Base-by-base conservation (phyloP, 148 eudicot species). In the Rhododendron ovatum region DNA sequence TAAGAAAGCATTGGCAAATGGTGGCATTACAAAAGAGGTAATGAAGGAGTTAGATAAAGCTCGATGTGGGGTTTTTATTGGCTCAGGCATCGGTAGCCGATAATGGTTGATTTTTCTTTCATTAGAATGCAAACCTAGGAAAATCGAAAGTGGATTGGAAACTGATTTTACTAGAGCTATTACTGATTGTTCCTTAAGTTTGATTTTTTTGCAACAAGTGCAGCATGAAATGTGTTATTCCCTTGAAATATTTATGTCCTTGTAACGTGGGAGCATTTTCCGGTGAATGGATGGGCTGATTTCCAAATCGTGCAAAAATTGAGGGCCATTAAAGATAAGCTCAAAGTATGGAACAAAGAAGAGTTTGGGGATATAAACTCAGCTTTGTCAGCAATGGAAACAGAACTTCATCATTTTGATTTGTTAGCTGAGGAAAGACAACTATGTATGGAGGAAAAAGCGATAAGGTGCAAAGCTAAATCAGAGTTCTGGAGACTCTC, bases 51-150 rank as follows among this genome's bases (percentile, higher is more conserved):
- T 96, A 82, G 89, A 96, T 86, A 95, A 95, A 91, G 51, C 93
- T 43, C 94, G 86, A 88, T 95, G 98, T 88, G 99, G 99, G 51
- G 98, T 96, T 84, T 86, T 96, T 81, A 95, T 96, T 90, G 97
- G 99, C 73, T 95, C 99, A 82, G 97, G 95, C 79, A 93, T 96
- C 96, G 99, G 99, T 82, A 98, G 99, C 81, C 92, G 98, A 98
- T 96, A 89, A 50, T 18, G 43, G 8, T 86, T 80, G 13, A 12
- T 53, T 78, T 75, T 78, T 67, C 74, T 57, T 55, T 47, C 53
- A n/a, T 51, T 33, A 50, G 28, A 82, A 57, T 35, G 81, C 48
- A 71, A 84, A 76, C 55, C 3, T 33, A 43, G 22, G 12, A 57
- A 55, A 76, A 69, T 18, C 22, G 22, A 48, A 51, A 76, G 63